Evolutionary conservation across 164 flowering plant genomes (phyloP).

Genomic region (Chimonanthus salicifolius): DNA sequence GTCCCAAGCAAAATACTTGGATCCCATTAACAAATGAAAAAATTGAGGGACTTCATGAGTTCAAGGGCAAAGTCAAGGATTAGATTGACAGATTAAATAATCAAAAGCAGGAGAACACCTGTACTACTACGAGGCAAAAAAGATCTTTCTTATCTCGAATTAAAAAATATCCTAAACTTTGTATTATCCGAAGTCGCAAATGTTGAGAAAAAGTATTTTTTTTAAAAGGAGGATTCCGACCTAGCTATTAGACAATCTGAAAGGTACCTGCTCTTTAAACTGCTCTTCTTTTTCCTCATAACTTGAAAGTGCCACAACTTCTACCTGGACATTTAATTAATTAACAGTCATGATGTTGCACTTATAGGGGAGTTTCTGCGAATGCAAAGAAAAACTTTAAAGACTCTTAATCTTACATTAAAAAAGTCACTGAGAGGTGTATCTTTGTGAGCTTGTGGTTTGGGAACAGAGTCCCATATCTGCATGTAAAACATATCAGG

Average conservation of each 20-base stretch:
- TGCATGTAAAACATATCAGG: conserved; percentile 23
- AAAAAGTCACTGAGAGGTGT: conserved; percentile 96
- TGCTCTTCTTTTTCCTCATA: conserved; percentile 96
- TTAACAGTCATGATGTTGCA: conserved; percentile 1
- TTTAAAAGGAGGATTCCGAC: too few species aligned
- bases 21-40: not conserved
- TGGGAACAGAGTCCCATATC: conserved; percentile 97
- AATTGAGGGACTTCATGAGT: not conserved
- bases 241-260: not conserved
- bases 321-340: conserved; percentile 49
- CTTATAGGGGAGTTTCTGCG: not conserved
- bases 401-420: conserved; percentile 50
- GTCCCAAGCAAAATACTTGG: not conserved
- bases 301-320: conserved; percentile 92
- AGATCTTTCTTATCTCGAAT: not conserved
- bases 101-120: not conserved
- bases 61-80: too few species aligned
- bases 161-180: not conserved
- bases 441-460: conserved; percentile 79
- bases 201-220: too few species aligned
- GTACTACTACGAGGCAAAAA: not conserved
- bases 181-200: too few species aligned
- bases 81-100: too few species aligned
- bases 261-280: conserved; percentile 86
- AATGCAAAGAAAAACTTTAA: not conserved